Percentiles rank a stretch among this genome's conserved stretches.
Conservation (phyloP, 441 rosid genomes). For the Pelargonium fulgidum region DNA sequence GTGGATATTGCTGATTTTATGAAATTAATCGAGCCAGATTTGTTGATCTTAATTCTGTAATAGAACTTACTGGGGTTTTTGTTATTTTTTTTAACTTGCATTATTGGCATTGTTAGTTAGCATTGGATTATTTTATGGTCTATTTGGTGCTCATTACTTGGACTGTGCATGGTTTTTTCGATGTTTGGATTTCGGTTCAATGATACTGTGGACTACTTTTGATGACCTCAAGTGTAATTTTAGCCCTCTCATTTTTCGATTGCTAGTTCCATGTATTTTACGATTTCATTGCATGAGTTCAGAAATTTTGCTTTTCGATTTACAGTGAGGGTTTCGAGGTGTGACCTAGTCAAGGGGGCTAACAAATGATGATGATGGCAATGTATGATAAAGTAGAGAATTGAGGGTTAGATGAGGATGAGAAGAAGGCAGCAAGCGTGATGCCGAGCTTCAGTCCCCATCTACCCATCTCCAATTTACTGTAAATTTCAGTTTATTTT, state of each 20-base stretch:
- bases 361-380: conserved; percentile 1
- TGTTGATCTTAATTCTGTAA: conserved; percentile 2
- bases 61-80: not conserved
- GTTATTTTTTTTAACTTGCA: not conserved
- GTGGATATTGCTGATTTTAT: not conserved
- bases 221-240: no score
- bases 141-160: not conserved
- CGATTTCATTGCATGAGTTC: not conserved
- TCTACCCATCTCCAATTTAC: conserved; percentile 25
- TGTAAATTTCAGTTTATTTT: conserved; percentile 24
- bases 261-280: not conserved
- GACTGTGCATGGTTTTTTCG: not conserved
- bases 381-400: not conserved
- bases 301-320: not conserved
- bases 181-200: not conserved
- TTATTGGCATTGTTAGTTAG: not conserved
- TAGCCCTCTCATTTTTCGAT: not conserved
- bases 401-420: not conserved
- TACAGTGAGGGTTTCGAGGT: not conserved
- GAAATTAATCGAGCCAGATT: not conserved
- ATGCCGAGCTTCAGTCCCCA: conserved; percentile 45
- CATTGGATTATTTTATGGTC: not conserved
- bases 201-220: not conserved
- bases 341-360: not conserved
- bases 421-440: conserved; percentile 8